A percentile compares a stretch with the other conserved stretches of the same genome.
phyloP scores from a whole-genome alignment of 176 grass and related monocot species.

The Olyra latifolia region DNA sequence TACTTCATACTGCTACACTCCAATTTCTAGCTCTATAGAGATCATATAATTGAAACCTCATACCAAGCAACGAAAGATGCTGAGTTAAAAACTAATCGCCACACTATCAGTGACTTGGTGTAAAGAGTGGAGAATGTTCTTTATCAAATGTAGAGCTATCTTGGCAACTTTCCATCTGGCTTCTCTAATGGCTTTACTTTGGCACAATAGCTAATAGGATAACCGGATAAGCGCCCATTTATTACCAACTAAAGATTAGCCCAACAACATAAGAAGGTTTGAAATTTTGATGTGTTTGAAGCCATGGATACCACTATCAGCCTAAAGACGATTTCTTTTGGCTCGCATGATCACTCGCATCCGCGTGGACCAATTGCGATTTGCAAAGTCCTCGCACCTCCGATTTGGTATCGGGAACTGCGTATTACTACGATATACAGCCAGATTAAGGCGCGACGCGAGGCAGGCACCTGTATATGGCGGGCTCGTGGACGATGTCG shows the following conservation, averaged over 20 bases:
- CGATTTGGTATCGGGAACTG: background rate
- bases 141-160: background rate
- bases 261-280: background rate
- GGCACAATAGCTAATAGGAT: background rate
- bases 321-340: background rate
- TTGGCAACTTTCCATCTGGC: background rate
- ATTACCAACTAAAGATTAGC: background rate
- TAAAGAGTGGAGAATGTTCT: background rate
- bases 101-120: background rate
- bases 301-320: background rate
- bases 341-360: background rate
- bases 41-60: background rate
- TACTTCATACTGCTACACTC: background rate
- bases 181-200: background rate
- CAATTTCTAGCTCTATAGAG: background rate
- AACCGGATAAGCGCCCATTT: background rate
- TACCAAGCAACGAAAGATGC: background rate
- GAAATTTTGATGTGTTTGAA: background rate
- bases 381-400: background rate
- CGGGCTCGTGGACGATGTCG: slow-evolving; percentile 78
- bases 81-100: background rate
- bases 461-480: slow-evolving; percentile 61
- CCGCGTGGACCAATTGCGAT: background rate
- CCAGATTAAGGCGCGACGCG: background rate
- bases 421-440: background rate